These are phyloP conservation scores for Metroxylon sagu DNA, from an alignment of 176 grass and related monocot species.

Conservation along the genomic window DNA sequence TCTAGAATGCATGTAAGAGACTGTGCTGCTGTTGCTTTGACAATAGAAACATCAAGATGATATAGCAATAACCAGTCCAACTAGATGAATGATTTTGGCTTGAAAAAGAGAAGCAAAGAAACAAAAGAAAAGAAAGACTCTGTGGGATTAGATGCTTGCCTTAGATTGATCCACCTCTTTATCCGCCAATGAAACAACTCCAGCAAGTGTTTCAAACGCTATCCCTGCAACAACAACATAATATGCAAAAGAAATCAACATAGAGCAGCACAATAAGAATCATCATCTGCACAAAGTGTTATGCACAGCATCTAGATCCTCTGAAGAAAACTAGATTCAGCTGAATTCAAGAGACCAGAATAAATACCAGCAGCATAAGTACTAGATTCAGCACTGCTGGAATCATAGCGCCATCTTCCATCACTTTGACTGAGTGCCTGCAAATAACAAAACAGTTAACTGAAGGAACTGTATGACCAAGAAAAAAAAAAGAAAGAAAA, in stretches of 20 bases:
- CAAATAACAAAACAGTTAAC: slow-evolving; percentile 1
- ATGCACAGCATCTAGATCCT: too few relatives aligned
- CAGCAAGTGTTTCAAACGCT: slow-evolving; percentile 72
- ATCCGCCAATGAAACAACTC: slow-evolving; percentile 67
- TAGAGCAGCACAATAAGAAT: not conserved
- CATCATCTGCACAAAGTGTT: too few relatives aligned
- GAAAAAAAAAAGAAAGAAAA: too few relatives aligned
- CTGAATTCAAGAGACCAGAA: slow-evolving; percentile 5
- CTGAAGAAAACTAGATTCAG: too few relatives aligned
- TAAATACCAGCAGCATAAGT: slow-evolving; percentile 77
- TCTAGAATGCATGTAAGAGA: too few relatives aligned
- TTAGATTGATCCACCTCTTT: slow-evolving; percentile 65
- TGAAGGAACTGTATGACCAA: too few relatives aligned
- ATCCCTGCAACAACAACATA: slow-evolving; percentile 47
- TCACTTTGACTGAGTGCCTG: slow-evolving; percentile 94
- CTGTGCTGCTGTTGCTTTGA: too few relatives aligned
- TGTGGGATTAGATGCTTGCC: slow-evolving; percentile 9
- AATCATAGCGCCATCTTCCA: slow-evolving; percentile 86
- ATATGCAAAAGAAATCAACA: not conserved
- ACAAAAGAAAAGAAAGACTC: too few relatives aligned
- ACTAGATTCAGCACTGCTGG: slow-evolving; percentile 84
- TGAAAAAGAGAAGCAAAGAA: too few relatives aligned
- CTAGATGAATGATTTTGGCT: too few relatives aligned
- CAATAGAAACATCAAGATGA: too few relatives aligned
- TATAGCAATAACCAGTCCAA: too few relatives aligned